Evolutionary conservation across 2,329 filamentous ascomycete genomes (phyloP).

Genomic region (Colletotrichum tropicale): DNA sequence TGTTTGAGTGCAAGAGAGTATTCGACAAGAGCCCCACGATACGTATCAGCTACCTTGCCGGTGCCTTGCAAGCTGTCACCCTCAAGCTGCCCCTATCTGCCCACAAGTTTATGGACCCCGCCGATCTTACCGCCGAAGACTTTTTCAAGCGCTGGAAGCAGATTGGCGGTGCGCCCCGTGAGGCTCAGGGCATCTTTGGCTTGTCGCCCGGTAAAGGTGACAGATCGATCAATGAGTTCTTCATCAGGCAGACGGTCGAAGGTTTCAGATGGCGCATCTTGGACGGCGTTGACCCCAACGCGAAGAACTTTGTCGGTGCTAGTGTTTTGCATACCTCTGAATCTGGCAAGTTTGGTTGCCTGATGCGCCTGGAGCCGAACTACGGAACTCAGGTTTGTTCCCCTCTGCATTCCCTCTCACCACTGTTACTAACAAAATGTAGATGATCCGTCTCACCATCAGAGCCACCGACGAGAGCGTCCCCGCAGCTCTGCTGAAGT

Average conservation of each 20-base stretch:
- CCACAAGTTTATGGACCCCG: conserved; percentile 97
- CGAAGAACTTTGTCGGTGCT: conserved; percentile 91
- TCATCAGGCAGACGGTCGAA: conserved; percentile 74
- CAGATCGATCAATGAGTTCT: conserved; percentile 71
- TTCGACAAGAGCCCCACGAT: conserved; percentile 90
- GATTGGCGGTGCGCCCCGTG: conserved; percentile 86
- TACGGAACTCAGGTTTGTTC: conserved; percentile 78
- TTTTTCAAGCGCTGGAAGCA: conserved; percentile 99
- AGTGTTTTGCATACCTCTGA: conserved; percentile 83
- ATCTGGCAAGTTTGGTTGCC: conserved; percentile 90
- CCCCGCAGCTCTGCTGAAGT: conserved; percentile 77
- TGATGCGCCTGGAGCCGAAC: conserved; percentile 94
- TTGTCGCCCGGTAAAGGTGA: conserved; percentile 59
- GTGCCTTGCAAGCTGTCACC: conserved; percentile 89
- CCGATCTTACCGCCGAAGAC: conserved; percentile 84
- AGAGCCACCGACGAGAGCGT: conserved; percentile 92
- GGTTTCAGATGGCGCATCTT: conserved; percentile 92
- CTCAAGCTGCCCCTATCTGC: conserved; percentile 86
- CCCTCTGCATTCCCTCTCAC: not conserved
- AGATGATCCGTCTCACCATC: conserved; percentile 97
- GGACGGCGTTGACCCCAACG: conserved; percentile 86
- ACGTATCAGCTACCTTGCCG: conserved; percentile 91
- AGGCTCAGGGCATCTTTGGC: conserved; percentile 87
- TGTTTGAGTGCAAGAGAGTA: conserved; percentile 85
- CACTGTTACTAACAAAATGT: conserved; percentile 25